Evolutionary conservation across 2,329 filamentous ascomycete species (phyloP), one percentile per base, ranked within the genome.

Genomic region (Neofusicoccum kwambonambiense): DNA sequence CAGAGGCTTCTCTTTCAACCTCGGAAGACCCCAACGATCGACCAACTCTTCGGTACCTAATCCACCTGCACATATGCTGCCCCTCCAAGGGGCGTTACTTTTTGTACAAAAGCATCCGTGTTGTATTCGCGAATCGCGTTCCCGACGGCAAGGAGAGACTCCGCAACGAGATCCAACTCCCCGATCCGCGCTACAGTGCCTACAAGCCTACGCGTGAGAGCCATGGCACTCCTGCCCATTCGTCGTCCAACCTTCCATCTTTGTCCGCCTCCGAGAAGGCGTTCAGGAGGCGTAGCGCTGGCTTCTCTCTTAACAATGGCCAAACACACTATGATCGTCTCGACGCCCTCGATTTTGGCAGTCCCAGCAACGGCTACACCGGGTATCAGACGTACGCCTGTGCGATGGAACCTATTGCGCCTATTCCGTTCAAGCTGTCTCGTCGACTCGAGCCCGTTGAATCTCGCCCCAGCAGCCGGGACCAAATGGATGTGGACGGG

Each of bases 81-180:
- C 90, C 92, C 0, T 87, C 89, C 0, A 90, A 89, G 68, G 92
- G 91, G 5, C 88, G 93, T 12, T 96, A 89, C 75, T 98, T 93
- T 71, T 82, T 99, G 5, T 95, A 98, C 80, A 96, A 95, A 72
- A 92, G 87, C 70, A 90, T 98, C 65, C 89, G 95, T 13, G 92
- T 98, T 41, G 94, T 99, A 3, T 99, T 99, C 75, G 95, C 95
- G 62, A 98, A 98, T 74, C 88, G 95, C 31, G 94, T 97, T 0
- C 94, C 95, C 0, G 95, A 98, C 71, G 94, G 92, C 45, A 97
- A 97, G 74, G 94, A 98, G 77, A 94, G 90, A 73, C 83, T 99
- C 44, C 86, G 89, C 37, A 97, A 96, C 72, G 95, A 99, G 75
- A 89, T 94, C 4, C 93, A 95, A 42, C 84, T 91, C 66, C 94